These are phyloP conservation scores for Stemphylium vesicarium DNA, from an alignment of 2,329 filamentous ascomycete species.

Conservation along the genomic window DNA sequence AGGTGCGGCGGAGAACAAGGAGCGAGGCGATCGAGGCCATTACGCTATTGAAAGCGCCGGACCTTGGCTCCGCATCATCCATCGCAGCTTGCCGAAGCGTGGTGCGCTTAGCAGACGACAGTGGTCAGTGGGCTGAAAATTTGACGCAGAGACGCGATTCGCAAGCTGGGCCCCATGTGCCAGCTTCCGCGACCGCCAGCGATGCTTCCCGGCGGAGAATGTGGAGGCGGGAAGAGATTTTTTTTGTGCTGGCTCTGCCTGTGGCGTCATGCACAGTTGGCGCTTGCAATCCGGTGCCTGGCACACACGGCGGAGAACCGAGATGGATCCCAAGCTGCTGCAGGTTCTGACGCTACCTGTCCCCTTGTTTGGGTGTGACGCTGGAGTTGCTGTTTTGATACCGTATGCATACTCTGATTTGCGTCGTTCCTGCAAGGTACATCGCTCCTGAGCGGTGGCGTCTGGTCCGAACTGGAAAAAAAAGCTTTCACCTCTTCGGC, in stretches of 20 bases:
- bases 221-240: constrained; percentile 34
- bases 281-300: constrained; percentile 11
- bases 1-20: constrained; percentile 11
- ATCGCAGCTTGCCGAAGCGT: constrained; percentile 3
- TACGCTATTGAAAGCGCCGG: constrained; percentile 17
- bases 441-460: neutral
- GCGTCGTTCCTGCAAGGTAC: neutral
- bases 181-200: constrained; percentile 11
- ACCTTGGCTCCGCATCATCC: constrained; percentile 5
- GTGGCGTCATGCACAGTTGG: constrained; percentile 14
- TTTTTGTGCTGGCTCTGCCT: constrained; percentile 12
- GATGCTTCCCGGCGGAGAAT: constrained; percentile 19
- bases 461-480: neutral
- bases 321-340: neutral
- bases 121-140: constrained; percentile 25
- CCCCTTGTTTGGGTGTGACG: neutral
- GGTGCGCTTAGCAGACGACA: neutral
- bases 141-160: constrained; percentile 29
- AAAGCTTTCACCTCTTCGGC: neutral
- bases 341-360: constrained; percentile 3
- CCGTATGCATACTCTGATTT: neutral
- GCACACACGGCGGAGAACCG: constrained; percentile 6
- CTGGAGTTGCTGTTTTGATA: constrained; percentile 3
- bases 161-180: constrained; percentile 2
- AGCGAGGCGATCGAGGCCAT: constrained; percentile 12